Evolutionary conservation across 78 protist genomes (phyloP).

Genomic region (Trichosphaerium sp.): DNA sequence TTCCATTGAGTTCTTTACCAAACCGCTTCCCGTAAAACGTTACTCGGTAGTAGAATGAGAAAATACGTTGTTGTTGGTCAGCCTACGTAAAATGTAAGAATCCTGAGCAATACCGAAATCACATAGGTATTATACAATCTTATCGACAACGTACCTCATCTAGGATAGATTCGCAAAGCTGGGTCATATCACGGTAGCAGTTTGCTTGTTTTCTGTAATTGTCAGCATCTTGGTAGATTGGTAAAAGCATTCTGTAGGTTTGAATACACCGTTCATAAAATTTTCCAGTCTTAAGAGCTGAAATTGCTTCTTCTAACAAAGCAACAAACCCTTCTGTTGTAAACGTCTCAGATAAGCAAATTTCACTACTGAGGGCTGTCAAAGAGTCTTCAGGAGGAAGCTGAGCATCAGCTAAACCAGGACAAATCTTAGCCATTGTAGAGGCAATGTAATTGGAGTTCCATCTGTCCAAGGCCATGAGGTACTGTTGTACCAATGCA

Average conservation of each 20-base stretch:
- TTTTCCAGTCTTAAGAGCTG: constrained; percentile 14
- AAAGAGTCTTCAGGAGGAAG: no score
- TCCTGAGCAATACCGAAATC: no score
- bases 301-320: constrained; percentile 31
- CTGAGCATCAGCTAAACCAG: no score
- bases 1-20: constrained; percentile 22
- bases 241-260: constrained; percentile 15
- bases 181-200: constrained; percentile 6
- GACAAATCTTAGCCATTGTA: no score
- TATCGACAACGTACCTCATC: not conserved
- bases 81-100: no score
- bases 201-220: constrained; percentile 18
- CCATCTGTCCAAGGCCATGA: no score
- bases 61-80: constrained; percentile 6
- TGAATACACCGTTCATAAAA: constrained; percentile 18
- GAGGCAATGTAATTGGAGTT: no score
- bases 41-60: constrained; percentile 43
- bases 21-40: constrained; percentile 24
- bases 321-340: constrained; percentile 24
- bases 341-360: constrained; percentile 31
- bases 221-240: constrained; percentile 17
- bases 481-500: constrained; percentile 24
- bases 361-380: constrained; percentile 37
- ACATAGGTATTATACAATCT: no score
- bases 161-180: constrained; percentile 7